phyloP scores from a whole-genome alignment of 495 filamentous ascomycete species.

The Podospora bellae-mahoneyi region DNA sequence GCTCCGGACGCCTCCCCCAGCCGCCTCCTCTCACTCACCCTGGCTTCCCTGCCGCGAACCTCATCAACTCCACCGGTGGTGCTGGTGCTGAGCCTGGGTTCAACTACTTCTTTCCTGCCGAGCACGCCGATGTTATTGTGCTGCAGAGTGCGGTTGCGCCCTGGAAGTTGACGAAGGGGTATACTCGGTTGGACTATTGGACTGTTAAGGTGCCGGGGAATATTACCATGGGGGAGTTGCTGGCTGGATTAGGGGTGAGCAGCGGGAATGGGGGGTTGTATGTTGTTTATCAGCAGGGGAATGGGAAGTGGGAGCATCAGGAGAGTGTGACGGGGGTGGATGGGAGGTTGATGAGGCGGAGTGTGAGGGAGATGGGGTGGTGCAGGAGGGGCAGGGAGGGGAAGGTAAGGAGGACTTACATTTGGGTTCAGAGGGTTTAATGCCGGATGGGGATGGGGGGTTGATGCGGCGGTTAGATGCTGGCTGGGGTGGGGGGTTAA shows the following conservation, averaged over 20 bases:
- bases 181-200: constrained; percentile 31
- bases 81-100: constrained; percentile 49
- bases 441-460: background rate
- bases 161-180: constrained; percentile 35
- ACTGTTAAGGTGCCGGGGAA: constrained; percentile 42
- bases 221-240: constrained; percentile 42
- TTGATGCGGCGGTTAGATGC: background rate
- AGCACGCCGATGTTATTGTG: constrained; percentile 49
- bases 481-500: too few relatives aligned
- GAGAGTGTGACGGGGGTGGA: constrained; percentile 17
- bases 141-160: constrained; percentile 42
- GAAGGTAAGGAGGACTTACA: constrained; percentile 12
- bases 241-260: constrained; percentile 47
- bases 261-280: constrained; percentile 39
- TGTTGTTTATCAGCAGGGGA: constrained; percentile 34
- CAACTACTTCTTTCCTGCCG: constrained; percentile 49
- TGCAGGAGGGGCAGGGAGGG: constrained; percentile 10
- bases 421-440: constrained; percentile 19
- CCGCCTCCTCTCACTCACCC: constrained; percentile 31
- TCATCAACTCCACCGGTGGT: constrained; percentile 52
- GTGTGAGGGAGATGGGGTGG: constrained; percentile 23
- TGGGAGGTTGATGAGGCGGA: constrained; percentile 13
- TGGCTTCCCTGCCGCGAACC: background rate
- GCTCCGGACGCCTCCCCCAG: constrained; percentile 32
- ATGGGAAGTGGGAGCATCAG: constrained; percentile 17